Evolutionary conservation across 148 eudicot species (phyloP).

Genomic region (Polygonum aviculare): DNA sequence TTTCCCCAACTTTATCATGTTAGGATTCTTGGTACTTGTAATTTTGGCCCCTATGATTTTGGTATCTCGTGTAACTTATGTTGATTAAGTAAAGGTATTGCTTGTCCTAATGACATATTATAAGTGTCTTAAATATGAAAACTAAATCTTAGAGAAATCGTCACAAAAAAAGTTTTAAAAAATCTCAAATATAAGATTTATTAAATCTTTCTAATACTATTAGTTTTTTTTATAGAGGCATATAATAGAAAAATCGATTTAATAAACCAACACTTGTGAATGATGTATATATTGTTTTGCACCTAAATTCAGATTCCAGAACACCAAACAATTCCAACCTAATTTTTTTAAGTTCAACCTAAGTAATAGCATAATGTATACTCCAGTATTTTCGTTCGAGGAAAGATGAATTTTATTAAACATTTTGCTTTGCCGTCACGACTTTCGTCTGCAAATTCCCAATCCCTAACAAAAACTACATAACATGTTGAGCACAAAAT

Average conservation of each 20-base stretch:
- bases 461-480: conserved; percentile 2
- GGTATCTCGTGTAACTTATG: neutral
- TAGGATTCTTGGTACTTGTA: neutral
- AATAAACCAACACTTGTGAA: neutral
- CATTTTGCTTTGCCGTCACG: conserved; percentile 20
- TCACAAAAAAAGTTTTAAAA: too few species aligned
- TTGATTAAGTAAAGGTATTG: too few species aligned
- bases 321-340: too few species aligned
- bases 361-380: too few species aligned
- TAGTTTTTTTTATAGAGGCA: too few species aligned
- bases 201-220: too few species aligned
- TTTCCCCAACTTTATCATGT: neutral
- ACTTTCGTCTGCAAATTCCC: neutral
- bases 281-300: neutral
- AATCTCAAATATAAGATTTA: too few species aligned
- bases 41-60: neutral
- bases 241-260: neutral
- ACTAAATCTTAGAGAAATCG: too few species aligned
- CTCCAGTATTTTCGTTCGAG: neutral
- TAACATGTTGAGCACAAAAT: neutral
- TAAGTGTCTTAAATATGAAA: too few species aligned
- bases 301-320: too few species aligned
- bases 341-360: too few species aligned
- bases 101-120: too few species aligned
- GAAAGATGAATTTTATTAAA: neutral